Evolutionary conservation across 2,329 filamentous ascomycete genomes (phyloP).

Genomic region (Akanthomyces lecanii): DNA sequence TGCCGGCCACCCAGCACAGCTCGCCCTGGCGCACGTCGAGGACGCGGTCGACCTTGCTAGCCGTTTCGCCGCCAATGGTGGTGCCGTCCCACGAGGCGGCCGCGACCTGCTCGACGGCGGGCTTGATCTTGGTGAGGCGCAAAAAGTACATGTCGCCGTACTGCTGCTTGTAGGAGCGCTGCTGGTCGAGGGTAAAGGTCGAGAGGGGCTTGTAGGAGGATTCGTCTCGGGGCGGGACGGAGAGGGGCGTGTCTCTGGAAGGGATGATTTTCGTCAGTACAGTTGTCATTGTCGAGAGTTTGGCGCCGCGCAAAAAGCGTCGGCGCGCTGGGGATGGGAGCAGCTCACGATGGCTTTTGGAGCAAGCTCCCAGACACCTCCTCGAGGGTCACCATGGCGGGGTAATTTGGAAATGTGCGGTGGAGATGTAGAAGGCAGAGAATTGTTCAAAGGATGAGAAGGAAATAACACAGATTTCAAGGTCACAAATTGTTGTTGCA

Average conservation of each 20-base stretch:
- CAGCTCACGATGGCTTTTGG: constrained; percentile 45
- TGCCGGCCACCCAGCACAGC: constrained; percentile 91
- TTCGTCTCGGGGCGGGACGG: constrained; percentile 47
- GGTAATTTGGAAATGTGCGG: constrained; percentile 1
- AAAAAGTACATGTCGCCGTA: constrained; percentile 98
- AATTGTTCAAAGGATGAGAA: neutral
- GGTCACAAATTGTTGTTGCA: neutral
- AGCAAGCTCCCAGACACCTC: constrained; percentile 42
- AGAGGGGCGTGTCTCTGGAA: constrained; percentile 31
- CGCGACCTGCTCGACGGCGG: constrained; percentile 71
- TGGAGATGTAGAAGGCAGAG: neutral
- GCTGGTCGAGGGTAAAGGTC: constrained; percentile 68
- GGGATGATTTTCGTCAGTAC: neutral
- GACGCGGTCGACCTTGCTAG: constrained; percentile 76
- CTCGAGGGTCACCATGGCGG: constrained; percentile 41
- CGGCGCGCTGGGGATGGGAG: neutral
- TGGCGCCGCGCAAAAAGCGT: neutral
- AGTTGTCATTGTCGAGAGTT: neutral
- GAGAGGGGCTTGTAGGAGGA: constrained; percentile 68
- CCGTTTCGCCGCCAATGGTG: constrained; percentile 71
- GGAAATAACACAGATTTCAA: neutral
- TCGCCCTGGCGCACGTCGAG: constrained; percentile 94
- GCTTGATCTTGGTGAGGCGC: constrained; percentile 81
- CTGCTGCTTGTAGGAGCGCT: constrained; percentile 83
- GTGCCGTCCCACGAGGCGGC: constrained; percentile 72